Base-by-base conservation (phyloP, 2,329 filamentous ascomycete genomes). In the Blastomyces percursus region DNA sequence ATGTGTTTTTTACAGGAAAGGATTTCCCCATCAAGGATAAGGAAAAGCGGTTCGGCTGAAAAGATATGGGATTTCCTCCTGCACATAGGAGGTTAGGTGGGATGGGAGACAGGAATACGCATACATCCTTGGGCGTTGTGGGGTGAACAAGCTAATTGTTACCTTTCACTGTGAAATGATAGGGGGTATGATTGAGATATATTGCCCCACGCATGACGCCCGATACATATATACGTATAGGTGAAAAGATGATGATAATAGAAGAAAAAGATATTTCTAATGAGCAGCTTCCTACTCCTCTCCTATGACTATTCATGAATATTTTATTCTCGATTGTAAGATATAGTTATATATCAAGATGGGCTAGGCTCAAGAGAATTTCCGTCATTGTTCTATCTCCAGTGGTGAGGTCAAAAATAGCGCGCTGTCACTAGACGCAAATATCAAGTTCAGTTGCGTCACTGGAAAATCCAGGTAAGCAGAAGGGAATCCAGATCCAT, bases 11-110 rank as follows among this genome's bases (percentile, higher is more conserved):
- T 16, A 27, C 27, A 59, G 57, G 57, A 30, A 59, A 59, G 57
- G 57, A 59, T 11, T 48, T 59, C 24, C 57, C 57, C 24, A 19
- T 59, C 42, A 59, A 48, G 27, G 57, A 59, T 59, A 59, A 59
- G 42, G 16, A 59, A 42, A 57, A 35, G 5, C 32, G 54, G 11
- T 24, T 57, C 6, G 54, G 21, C 7, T 55, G 30, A 55, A 38
- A 21, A 30, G 51, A 19, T 14, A 44, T 16, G 19, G 6, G 8
- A 24, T 38, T 38, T 38, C 51, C 32, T 55, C 14, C 30, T 55
- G 35, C 19, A 7, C 11, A 9, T 30, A 35, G 16, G 30, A 1
- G 51, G 51, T n/a, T 35, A 38, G 19, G 16, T 11, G 9, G 8
- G n/a, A 30, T 51, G 16, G 4, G 30, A 38, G n/a, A 14, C 1